Evolutionary conservation across 371 early-diverging fungal species (phyloP).

Genomic region (Apophysomyces trapeziformis): DNA sequence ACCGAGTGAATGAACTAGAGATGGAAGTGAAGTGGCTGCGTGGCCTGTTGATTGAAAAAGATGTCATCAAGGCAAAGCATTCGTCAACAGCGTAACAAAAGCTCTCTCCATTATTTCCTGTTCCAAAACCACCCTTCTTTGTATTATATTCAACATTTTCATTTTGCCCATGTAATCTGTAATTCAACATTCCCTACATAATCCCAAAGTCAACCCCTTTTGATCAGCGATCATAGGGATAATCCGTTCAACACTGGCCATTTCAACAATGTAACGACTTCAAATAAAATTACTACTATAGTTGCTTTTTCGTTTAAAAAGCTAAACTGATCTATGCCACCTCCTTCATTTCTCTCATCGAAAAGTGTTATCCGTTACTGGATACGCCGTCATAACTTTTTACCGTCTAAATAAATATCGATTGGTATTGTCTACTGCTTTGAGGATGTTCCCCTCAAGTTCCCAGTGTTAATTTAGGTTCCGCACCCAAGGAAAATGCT

Average conservation of each 20-base stretch:
- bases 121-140: conserved; percentile 7
- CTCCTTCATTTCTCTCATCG: no score
- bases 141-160: conserved; percentile 29
- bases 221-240: conserved; percentile 18
- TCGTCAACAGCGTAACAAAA: not conserved
- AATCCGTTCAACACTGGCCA: conserved; percentile 23
- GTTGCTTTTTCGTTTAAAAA: no score
- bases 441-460: no score
- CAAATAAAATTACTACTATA: not conserved
- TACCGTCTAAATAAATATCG: no score
- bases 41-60: conserved; percentile 81
- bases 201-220: conserved; percentile 4
- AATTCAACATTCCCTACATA: conserved; percentile 30
- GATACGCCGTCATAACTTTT: no score
- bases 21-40: conserved; percentile 89
- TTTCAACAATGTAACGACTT: conserved; percentile 12
- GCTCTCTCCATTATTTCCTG: not conserved
- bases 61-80: conserved; percentile 18
- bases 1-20: conserved; percentile 76
- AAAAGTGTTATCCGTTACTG: no score
- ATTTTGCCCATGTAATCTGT: conserved; percentile 15
- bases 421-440: no score
- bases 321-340: no score
- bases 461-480: no score
- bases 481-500: no score